These are phyloP conservation scores for Lasiosphaeria ovina DNA, from an alignment of 495 filamentous ascomycete species.

Conservation along the genomic window DNA sequence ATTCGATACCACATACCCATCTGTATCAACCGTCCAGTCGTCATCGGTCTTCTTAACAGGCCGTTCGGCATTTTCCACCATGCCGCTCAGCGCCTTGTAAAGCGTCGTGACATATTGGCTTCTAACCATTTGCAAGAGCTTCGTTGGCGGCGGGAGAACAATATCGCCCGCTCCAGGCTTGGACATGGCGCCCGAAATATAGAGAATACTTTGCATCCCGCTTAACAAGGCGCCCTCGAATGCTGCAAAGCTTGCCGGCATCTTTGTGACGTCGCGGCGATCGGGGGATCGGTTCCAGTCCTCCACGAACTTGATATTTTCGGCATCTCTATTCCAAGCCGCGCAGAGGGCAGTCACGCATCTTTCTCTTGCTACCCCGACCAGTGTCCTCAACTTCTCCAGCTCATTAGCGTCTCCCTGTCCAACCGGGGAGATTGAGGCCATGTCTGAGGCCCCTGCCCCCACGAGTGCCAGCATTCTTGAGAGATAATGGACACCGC, in stretches of 20 bases:
- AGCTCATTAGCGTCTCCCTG: slow-evolving; percentile 54
- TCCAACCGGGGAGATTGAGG: slow-evolving; percentile 62
- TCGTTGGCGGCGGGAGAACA: slow-evolving; percentile 75
- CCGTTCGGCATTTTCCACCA: slow-evolving; percentile 92
- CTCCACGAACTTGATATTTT: slow-evolving; percentile 84
- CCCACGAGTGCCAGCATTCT: slow-evolving; percentile 79
- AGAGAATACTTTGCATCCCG: slow-evolving; percentile 91
- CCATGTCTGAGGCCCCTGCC: slow-evolving; percentile 83
- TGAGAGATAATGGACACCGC: slow-evolving; percentile 79
- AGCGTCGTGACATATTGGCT: slow-evolving; percentile 85
- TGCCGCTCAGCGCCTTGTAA: slow-evolving; percentile 86
- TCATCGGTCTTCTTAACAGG: slow-evolving; percentile 57
- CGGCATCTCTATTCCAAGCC: slow-evolving; percentile 85
- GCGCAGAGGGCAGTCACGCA: slow-evolving; percentile 75
- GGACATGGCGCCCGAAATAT: slow-evolving; percentile 76
- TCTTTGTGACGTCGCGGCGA: slow-evolving; percentile 78
- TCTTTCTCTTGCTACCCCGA: slow-evolving; percentile 78
- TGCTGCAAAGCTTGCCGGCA: slow-evolving; percentile 77
- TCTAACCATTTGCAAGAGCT: slow-evolving; percentile 81
- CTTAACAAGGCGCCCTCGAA: slow-evolving; percentile 75
- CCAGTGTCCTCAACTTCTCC: slow-evolving; percentile 67
- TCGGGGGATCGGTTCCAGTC: slow-evolving; percentile 84
- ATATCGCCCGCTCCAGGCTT: slow-evolving; percentile 69
- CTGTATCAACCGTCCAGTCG: slow-evolving; percentile 54
- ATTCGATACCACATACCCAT: slow-evolving; percentile 31